Percentiles rank a stretch among this genome's conserved stretches.
phyloP scores from a whole-genome alignment of 139 green algal genomes.

The Closterium sp. region DNA sequence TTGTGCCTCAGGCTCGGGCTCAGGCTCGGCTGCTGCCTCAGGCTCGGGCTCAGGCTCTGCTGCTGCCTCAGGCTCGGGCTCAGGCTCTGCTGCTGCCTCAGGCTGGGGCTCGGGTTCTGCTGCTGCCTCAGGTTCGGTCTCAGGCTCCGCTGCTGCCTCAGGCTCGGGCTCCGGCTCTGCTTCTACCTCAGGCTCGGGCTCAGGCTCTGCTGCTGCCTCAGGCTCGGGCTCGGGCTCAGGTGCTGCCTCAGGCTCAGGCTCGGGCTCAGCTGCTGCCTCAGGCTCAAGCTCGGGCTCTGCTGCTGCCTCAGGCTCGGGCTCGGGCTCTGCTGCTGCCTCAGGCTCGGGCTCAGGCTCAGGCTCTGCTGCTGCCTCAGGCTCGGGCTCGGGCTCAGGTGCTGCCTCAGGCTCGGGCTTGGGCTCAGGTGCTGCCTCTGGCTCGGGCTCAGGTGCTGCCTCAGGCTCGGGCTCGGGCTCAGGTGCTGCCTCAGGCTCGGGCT shows the following conservation, averaged over 20 bases:
- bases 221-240: background rate
- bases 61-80: background rate
- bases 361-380: background rate
- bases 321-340: background rate
- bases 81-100: too few relatives aligned
- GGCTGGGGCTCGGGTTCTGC: background rate
- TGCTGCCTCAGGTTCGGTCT: background rate
- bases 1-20: background rate
- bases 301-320: background rate
- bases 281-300: background rate
- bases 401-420: background rate
- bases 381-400: background rate
- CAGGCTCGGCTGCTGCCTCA: too few relatives aligned
- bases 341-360: background rate
- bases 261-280: background rate
- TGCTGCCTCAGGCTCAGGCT: background rate
- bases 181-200: background rate
- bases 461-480: background rate
- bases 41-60: background rate
- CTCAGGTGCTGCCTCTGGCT: background rate
- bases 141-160: background rate
- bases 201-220: background rate
- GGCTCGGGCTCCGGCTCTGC: background rate
- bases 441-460: background rate
- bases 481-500: background rate